Base-by-base conservation (phyloP, 805 yeast species). In the Yarrowia bubula region DNA sequence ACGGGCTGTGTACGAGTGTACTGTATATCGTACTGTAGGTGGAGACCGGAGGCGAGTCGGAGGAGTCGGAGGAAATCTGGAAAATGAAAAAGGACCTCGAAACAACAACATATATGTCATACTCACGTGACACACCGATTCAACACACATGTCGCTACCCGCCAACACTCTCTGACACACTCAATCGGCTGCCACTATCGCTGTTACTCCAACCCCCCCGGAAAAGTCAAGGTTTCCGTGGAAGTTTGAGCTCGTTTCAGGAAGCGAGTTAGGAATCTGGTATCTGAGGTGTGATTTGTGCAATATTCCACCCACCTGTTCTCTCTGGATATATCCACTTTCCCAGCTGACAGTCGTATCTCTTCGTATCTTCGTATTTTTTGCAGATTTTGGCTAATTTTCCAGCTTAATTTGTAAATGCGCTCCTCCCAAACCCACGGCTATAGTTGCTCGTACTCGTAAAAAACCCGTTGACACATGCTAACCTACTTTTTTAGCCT, bases 381-480 rank as follows among this genome's bases (percentile, higher is more conserved):
- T 51, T 51, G 60, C 60, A 35, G 17, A 35, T 33, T 33, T 41
- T 47, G 11, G 41, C 22, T 39, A 32, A 48, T 8, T 48, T 48
- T 48, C 33, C 33, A 38, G 15, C 53, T 47, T 32, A 33, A n/a
- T 46, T 31, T 46, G 51, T 9, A 22, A n/a, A n/a, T n/a, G n/a
- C n/a, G 31, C 14, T 31, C 6, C 28, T 15, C 32, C 32, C 42
- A 28, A 17, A 17, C 41, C 61, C 47, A 55, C 61, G 61, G 61
- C 61, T 55, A 55, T 55, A 39, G 47, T 41, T 55, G 47, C 61
- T 55, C 61, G 57, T 46, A 65, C 64, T 53, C 43, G 63, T 33
- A 38, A 38, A 44, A 42, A 43, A 48, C 17, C 41, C 63, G 47
- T 38, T 58, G 33, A 55, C 43, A 42, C 46, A 44, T 60, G 42